Evolutionary conservation across 2,329 filamentous ascomycete genomes (phyloP).

Genomic region (Sclerotinia sclerotiorum): DNA sequence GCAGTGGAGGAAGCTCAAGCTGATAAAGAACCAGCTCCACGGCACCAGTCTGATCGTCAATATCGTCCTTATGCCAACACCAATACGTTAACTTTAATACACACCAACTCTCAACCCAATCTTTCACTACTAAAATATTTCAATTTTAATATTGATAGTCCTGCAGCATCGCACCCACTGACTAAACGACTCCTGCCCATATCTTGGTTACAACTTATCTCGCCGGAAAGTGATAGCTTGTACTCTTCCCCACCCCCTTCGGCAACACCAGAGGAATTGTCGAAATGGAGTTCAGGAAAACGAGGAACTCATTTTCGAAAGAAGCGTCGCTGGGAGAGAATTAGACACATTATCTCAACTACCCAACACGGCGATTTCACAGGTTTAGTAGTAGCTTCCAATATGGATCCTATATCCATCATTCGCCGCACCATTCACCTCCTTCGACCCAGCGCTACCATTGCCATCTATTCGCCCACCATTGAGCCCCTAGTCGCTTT

Average conservation of each 20-base stretch:
- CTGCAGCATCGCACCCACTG: constrained; percentile 63
- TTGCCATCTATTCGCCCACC: constrained; percentile 81
- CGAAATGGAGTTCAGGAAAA: constrained; percentile 75
- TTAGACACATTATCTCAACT: constrained; percentile 70
- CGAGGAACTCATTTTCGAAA: constrained; percentile 87
- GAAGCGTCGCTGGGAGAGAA: constrained; percentile 74
- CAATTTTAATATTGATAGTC: constrained; percentile 71
- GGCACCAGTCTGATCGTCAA: constrained; percentile 20
- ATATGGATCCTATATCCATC: constrained; percentile 77
- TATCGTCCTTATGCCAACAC: constrained; percentile 32
- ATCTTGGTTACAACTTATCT: constrained; percentile 88
- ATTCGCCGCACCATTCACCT: constrained; percentile 75
- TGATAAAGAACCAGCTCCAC: constrained; percentile 20
- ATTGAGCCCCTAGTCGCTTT: constrained; percentile 77
- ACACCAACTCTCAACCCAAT: constrained; percentile 83
- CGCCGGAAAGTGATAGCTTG: constrained; percentile 71
- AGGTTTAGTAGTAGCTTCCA: constrained; percentile 76
- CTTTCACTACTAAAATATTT: constrained; percentile 87
- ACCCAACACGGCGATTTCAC: constrained; percentile 76
- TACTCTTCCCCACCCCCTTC: constrained; percentile 66
- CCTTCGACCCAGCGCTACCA: constrained; percentile 75
- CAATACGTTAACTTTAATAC: constrained; percentile 79
- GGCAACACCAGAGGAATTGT: constrained; percentile 60
- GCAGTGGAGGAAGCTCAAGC: constrained; percentile 17
- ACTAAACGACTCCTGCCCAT: constrained; percentile 77